Conservation (phyloP, 2,329 filamentous ascomycete species). For the Colletotrichum zoysiae region DNA sequence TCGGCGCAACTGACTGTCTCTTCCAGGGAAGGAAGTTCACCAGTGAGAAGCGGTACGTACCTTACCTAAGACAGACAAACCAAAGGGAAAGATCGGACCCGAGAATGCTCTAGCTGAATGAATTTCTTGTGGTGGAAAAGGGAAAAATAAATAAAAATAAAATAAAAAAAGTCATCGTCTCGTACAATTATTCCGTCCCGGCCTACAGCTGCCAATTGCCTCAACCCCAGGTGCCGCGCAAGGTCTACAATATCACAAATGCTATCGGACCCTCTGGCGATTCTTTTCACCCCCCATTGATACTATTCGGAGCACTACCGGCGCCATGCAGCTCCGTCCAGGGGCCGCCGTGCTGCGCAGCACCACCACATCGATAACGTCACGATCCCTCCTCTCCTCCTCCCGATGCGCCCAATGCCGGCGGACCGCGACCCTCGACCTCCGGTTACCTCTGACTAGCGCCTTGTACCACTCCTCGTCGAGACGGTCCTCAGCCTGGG, state of each 20-base stretch:
- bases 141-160: slow-evolving; percentile 9
- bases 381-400: slow-evolving; percentile 38
- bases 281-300: slow-evolving; percentile 22
- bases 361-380: slow-evolving; percentile 51
- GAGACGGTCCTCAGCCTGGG: slow-evolving; percentile 74
- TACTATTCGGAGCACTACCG: slow-evolving; percentile 42
- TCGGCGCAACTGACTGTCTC: too few species aligned
- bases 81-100: slow-evolving; percentile 20
- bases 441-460: slow-evolving; percentile 50
- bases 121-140: slow-evolving; percentile 4
- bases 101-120: slow-evolving; percentile 10
- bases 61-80: slow-evolving; percentile 34
- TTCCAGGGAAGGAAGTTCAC: too few species aligned
- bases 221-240: slow-evolving; percentile 6
- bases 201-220: slow-evolving; percentile 33
- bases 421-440: slow-evolving; percentile 48
- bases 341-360: slow-evolving; percentile 64
- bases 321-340: slow-evolving; percentile 66
- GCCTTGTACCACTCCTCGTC: slow-evolving; percentile 60
- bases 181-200: slow-evolving; percentile 17
- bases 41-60: background rate
- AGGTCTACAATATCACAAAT: slow-evolving; percentile 14
- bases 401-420: slow-evolving; percentile 53
- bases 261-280: slow-evolving; percentile 12
- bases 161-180: slow-evolving; percentile 39